Conservation (phyloP, 345 rosid species). For the Citrus mangshanensis region DNA sequence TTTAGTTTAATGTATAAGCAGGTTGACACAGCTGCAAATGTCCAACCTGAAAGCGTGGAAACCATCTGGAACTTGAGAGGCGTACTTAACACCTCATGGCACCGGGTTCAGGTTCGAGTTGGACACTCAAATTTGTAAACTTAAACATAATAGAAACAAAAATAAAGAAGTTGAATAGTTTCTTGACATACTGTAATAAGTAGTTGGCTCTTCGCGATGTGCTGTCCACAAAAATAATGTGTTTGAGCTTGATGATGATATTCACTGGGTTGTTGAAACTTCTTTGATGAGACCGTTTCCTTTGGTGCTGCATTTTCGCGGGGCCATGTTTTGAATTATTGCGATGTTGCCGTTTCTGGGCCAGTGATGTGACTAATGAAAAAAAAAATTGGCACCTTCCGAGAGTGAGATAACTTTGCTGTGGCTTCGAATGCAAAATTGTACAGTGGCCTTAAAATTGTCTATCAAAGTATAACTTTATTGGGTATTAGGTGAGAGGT, state of each 20-base stretch:
- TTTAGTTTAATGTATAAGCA: conserved; percentile 22
- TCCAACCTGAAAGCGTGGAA: conserved; percentile 84
- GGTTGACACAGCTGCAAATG: conserved; percentile 92
- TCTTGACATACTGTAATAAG: neutral
- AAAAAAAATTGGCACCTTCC: neutral
- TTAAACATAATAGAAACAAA: neutral
- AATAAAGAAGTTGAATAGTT: neutral
- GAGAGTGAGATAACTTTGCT: no score
- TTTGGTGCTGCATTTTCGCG: neutral
- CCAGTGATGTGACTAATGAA: neutral
- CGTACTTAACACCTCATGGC: conserved; percentile 91
- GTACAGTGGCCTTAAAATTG: neutral
- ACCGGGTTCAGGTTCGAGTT: conserved; percentile 66
- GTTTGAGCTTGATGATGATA: neutral
- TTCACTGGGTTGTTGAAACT: neutral
- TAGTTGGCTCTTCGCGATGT: neutral
- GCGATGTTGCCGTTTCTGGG: neutral
- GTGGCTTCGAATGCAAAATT: neutral
- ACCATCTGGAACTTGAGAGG: conserved; percentile 94
- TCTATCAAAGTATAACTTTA: neutral
- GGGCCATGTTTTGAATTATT: neutral
- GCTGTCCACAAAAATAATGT: neutral
- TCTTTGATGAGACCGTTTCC: neutral
- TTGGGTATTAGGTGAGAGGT: neutral
- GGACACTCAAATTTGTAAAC: conserved; percentile 69